A percentile compares a stretch with the other conserved stretches of the same genome.
These are phyloP conservation scores for Hypoxylon intermedium DNA, from an alignment of 495 filamentous ascomycete genomes.

Conservation along the genomic window DNA sequence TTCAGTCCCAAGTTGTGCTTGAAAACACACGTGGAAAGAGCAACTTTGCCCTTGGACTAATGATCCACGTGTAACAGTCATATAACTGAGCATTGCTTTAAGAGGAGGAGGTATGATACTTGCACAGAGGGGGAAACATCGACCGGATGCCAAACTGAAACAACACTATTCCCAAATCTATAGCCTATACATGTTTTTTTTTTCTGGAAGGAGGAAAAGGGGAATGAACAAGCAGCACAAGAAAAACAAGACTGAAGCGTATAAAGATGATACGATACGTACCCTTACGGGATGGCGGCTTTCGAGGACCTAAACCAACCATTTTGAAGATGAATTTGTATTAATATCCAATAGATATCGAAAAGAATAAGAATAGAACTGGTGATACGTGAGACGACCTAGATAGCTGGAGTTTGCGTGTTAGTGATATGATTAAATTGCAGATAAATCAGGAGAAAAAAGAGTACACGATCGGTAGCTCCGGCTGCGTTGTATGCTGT, in stretches of 20 bases:
- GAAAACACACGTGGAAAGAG: conserved; percentile 6
- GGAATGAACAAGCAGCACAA: conserved; percentile 17
- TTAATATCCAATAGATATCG: conserved; percentile 18
- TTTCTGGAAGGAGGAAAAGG: too few relatives aligned
- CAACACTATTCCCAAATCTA: not conserved
- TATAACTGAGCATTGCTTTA: too few relatives aligned
- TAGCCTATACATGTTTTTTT: conserved; percentile 23
- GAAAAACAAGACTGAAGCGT: conserved; percentile 8
- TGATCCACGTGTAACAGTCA: not conserved
- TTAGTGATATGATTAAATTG: conserved; percentile 4
- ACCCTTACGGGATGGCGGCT: conserved; percentile 79
- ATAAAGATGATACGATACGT: conserved; percentile 46
- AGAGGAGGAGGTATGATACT: too few relatives aligned
- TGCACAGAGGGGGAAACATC: too few relatives aligned
- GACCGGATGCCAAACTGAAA: not conserved
- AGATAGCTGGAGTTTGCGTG: conserved; percentile 5
- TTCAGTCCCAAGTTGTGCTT: not conserved
- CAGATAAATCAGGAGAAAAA: conserved; percentile 1
- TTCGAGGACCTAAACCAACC: conserved; percentile 77
- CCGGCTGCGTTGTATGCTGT: conserved; percentile 10
- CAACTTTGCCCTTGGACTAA: conserved; percentile 8
- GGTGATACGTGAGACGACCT: conserved; percentile 5
- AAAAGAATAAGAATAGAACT: not conserved
- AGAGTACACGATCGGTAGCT: conserved; percentile 16
- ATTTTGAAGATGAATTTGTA: conserved; percentile 58